These are phyloP conservation scores for Castanopsis chinensis DNA, from an alignment of 306 rosid genomes.

Conservation along the genomic window DNA sequence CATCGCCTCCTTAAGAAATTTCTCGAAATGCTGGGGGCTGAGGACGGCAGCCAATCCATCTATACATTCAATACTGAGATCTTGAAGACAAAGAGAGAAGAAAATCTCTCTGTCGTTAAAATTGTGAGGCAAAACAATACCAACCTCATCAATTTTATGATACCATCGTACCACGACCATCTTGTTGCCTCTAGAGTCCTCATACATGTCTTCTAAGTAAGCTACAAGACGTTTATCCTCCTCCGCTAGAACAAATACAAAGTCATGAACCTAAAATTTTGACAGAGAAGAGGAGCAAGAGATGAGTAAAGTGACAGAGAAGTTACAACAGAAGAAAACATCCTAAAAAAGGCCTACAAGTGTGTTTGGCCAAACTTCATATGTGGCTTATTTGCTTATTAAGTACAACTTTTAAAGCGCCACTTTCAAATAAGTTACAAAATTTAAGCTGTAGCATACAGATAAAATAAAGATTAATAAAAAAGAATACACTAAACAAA, in stretches of 20 bases:
- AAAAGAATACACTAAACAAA: background rate
- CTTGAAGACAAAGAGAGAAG: conserved; percentile 94
- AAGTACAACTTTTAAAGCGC: no score
- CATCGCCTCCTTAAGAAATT: conserved; percentile 54
- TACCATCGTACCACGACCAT: conserved; percentile 98
- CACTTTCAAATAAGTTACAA: no score
- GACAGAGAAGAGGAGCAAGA: background rate
- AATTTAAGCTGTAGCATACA: no score
- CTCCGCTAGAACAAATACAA: conserved; percentile 85
- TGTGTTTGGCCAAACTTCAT: no score
- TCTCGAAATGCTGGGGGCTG: conserved; percentile 71
- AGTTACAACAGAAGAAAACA: background rate
- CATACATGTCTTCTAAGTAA: conserved; percentile 88
- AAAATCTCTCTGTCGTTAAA: conserved; percentile 92
- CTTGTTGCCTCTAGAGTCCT: conserved; percentile 88
- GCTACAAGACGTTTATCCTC: conserved; percentile 89
- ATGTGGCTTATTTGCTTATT: no score
- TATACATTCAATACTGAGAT: conserved; percentile 95
- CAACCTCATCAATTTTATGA: conserved; percentile 98
- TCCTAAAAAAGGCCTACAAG: background rate
- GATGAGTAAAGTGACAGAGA: conserved; percentile 11
- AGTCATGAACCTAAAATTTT: conserved; percentile 66
- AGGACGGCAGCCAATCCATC: conserved; percentile 91
- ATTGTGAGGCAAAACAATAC: conserved; percentile 74
- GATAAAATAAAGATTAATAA: no score